Conservation (phyloP, 768 basidiomycete genomes). For the Tricholoma sp. region DNA sequence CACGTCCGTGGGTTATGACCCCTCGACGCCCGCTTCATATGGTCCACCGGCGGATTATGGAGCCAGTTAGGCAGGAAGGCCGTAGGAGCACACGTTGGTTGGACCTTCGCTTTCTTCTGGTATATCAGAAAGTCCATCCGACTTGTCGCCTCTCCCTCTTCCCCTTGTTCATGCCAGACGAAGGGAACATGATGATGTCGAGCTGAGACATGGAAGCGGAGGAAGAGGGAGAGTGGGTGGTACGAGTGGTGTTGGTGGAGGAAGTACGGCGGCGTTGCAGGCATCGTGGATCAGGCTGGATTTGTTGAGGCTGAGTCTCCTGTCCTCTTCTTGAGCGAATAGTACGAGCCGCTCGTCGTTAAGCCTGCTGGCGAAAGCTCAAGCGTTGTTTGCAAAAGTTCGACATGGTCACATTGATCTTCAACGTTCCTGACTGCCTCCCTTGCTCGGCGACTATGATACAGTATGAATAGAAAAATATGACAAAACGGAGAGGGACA, state of each 20-base stretch:
- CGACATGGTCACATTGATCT: slow-evolving; percentile 26
- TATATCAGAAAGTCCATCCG: slow-evolving; percentile 13
- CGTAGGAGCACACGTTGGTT: slow-evolving; percentile 10
- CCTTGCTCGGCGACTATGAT: slow-evolving; percentile 19
- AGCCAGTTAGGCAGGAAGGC: slow-evolving; percentile 8
- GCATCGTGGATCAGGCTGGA: slow-evolving; percentile 10
- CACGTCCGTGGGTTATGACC: slow-evolving; percentile 3
- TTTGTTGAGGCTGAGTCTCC: slow-evolving; percentile 20
- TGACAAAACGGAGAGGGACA: slow-evolving; percentile 1
- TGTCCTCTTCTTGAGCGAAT: slow-evolving; percentile 52
- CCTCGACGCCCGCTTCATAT: not conserved
- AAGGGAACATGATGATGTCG: too few species aligned
- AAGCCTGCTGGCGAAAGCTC: slow-evolving; percentile 48
- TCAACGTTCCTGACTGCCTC: slow-evolving; percentile 22
- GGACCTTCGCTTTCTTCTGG: slow-evolving; percentile 12
- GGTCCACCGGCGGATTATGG: slow-evolving; percentile 6
- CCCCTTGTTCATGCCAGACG: not conserved
- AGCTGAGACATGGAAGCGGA: slow-evolving; percentile 9
- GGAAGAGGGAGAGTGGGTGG: slow-evolving; percentile 9
- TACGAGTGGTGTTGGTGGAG: slow-evolving; percentile 7
- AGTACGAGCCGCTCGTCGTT: slow-evolving; percentile 48
- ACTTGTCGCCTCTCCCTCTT: slow-evolving; percentile 1
- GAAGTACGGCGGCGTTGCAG: slow-evolving; percentile 10
- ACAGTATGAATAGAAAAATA: not conserved
- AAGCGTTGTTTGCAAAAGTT: slow-evolving; percentile 32